phyloP scores from a whole-genome alignment of 768 basidiomycete species.

The Hericium coralloides region DNA sequence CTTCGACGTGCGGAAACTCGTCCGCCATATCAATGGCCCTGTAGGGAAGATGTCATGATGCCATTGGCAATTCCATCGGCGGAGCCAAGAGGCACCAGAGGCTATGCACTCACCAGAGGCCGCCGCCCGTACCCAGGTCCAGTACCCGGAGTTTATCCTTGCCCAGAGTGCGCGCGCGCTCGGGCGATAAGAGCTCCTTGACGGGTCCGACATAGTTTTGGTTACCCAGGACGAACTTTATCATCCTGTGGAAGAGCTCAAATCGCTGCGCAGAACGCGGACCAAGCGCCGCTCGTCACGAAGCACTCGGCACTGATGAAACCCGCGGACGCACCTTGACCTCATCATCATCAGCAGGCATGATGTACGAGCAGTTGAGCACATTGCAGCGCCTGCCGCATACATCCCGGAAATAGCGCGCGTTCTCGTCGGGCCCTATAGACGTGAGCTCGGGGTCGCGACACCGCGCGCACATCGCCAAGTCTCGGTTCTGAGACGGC shows the following conservation, averaged over 20 bases:
- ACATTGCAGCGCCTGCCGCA: slow-evolving; percentile 48
- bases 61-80: neutral
- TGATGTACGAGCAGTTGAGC: slow-evolving; percentile 47
- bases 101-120: slow-evolving; percentile 44
- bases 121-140: slow-evolving; percentile 63
- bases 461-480: slow-evolving; percentile 26
- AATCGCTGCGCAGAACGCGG: slow-evolving; percentile 37
- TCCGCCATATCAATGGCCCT: slow-evolving; percentile 73
- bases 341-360: slow-evolving; percentile 62
- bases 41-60: neutral
- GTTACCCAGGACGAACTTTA: slow-evolving; percentile 58
- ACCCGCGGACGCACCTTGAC: slow-evolving; percentile 35
- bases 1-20: slow-evolving; percentile 57
- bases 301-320: neutral
- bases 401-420: slow-evolving; percentile 43
- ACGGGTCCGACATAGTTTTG: slow-evolving; percentile 62
- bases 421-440: slow-evolving; percentile 31
- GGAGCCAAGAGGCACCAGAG: slow-evolving; percentile 34
- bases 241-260: slow-evolving; percentile 51
- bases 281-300: neutral
- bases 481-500: neutral
- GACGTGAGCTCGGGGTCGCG: slow-evolving; percentile 28
- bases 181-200: slow-evolving; percentile 38
- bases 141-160: slow-evolving; percentile 33
- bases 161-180: slow-evolving; percentile 22